Evolutionary conservation across 192 early-diverging fungal genomes (phyloP).

Genomic region (Spizellomyces sp.): DNA sequence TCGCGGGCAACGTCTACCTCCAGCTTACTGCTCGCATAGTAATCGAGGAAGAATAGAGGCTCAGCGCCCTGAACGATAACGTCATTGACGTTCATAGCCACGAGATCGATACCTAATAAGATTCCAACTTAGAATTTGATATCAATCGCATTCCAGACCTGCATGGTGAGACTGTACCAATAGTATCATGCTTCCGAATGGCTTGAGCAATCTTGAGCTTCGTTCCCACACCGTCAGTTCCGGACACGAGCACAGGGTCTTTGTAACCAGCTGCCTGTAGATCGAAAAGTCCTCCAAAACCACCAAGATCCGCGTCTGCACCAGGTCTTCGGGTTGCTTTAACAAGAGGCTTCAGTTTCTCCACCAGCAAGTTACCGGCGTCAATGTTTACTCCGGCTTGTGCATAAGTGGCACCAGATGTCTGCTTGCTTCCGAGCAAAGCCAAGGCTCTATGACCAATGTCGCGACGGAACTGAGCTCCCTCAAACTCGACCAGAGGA

Average conservation of each 20-base stretch:
- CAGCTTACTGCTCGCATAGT: conserved; percentile 93
- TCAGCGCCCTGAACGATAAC: conserved; percentile 98
- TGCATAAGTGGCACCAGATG: conserved; percentile 80
- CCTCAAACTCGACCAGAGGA: conserved; percentile 72
- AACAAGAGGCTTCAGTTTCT: conserved; percentile 94
- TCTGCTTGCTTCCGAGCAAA: conserved; percentile 46
- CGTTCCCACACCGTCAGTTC: conserved; percentile 98
- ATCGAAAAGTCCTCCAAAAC: conserved; percentile 98
- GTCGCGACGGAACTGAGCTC: conserved; percentile 87
- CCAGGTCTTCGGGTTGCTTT: conserved; percentile 92
- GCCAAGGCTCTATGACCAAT: conserved; percentile 78
- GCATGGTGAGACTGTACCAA: conserved; percentile 51
- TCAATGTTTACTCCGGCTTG: conserved; percentile 96
- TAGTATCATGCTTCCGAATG: conserved; percentile 84
- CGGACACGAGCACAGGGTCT: conserved; percentile 95
- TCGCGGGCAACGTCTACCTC: conserved; percentile 88
- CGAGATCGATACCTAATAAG: conserved; percentile 84
- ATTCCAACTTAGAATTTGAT: conserved; percentile 1
- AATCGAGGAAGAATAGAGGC: conserved; percentile 98
- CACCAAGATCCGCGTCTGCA: conserved; percentile 95
- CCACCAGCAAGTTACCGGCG: conserved; percentile 92
- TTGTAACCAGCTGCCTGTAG: conserved; percentile 88
- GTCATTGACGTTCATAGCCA: conserved; percentile 99
- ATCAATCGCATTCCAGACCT: conserved; percentile 16
- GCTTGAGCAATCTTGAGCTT: conserved; percentile 96